Percentiles rank a stretch among this genome's conserved stretches.
These are phyloP conservation scores for Agaricus subrufescens DNA, from an alignment of 768 basidiomycete species.

Conservation along the genomic window DNA sequence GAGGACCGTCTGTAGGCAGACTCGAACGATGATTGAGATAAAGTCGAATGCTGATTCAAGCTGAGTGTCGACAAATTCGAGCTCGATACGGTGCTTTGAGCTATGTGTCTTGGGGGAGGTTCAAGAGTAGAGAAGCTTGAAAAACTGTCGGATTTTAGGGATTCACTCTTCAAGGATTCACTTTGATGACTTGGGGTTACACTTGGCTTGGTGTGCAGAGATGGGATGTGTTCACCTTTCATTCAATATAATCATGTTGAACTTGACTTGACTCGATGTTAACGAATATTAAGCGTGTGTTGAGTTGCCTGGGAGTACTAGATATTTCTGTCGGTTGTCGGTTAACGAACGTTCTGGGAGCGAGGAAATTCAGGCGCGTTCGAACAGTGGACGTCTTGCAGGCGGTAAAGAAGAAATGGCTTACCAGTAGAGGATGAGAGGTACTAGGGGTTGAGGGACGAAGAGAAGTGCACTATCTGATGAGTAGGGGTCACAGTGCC, in stretches of 20 bases:
- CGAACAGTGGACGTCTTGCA: too few relatives aligned
- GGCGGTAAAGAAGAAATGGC: too few relatives aligned
- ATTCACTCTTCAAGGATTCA: background rate
- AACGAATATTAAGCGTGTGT: background rate
- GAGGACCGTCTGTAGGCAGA: conserved; percentile 10
- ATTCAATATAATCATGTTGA: background rate
- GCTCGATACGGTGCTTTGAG: background rate
- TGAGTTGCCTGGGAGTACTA: background rate
- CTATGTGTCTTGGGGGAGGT: conserved; percentile 4
- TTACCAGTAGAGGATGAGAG: too few relatives aligned
- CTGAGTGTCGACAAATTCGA: conserved; percentile 13
- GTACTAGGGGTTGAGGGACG: too few relatives aligned
- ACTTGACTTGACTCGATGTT: background rate
- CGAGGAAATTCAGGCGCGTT: too few relatives aligned
- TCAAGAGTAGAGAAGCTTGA: conserved; percentile 7
- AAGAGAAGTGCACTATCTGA: too few relatives aligned
- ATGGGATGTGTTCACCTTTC: background rate
- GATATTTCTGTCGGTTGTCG: too few relatives aligned
- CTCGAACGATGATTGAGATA: conserved; percentile 22
- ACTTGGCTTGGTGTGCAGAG: background rate
- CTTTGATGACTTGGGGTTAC: background rate
- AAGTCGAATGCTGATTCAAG: conserved; percentile 17
- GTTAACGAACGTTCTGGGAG: too few relatives aligned
- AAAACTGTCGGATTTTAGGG: conserved; percentile 10
- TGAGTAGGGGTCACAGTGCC: too few relatives aligned